Evolutionary conservation across 148 eudicot species (phyloP), one percentile per base, ranked within the genome.

Genomic region (Camellia japonica): DNA sequence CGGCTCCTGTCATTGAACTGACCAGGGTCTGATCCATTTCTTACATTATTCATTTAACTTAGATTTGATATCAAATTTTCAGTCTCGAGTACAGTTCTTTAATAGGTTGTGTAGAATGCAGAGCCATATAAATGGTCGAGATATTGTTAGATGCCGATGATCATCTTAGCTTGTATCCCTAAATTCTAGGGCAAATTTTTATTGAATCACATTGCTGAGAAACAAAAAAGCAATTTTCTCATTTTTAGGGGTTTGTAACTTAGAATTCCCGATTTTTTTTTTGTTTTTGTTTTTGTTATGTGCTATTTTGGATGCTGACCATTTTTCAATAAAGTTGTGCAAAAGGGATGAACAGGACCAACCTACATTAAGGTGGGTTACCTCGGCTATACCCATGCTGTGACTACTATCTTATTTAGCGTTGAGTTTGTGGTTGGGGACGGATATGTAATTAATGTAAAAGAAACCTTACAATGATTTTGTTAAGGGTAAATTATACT

Each of bases 141-240:
- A 23, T 30, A 11, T 23, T 23, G 44, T 65, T 3, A 65, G 13
- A 30, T 65, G 69, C 44, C 44, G 30, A 9, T 60, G 61, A 56
- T 52, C 52, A 38, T 23, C 65, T 59, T 43, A 59, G 78, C 30
- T 60, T 38, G 64, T 43, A 59, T 16, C 47, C 43, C 38, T 43
- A 75, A 38, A 43, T 59, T 38, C 16, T 59, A 60, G 59, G 66
- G 78, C 16, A 30, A 18, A 5, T 23, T 63, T 43, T 61, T 61
- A 61, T 61, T 41, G 5, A 16, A 12, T 44, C 52, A 44, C 68
- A 43, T 43, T 75, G 41, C 51, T 10, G 68, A 75, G 42, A 19
- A 61, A 59, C 65, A 23, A 60, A 16, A 44, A 67, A 42, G 55
- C 54, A 75, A 20, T 44, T 75, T 75, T 44, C 52, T 61, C n/a